Evolutionary conservation across 108 stramenopile species (phyloP), one percentile per base, ranked within the genome.

Genomic region (Cyclostephanos invisitatus): DNA sequence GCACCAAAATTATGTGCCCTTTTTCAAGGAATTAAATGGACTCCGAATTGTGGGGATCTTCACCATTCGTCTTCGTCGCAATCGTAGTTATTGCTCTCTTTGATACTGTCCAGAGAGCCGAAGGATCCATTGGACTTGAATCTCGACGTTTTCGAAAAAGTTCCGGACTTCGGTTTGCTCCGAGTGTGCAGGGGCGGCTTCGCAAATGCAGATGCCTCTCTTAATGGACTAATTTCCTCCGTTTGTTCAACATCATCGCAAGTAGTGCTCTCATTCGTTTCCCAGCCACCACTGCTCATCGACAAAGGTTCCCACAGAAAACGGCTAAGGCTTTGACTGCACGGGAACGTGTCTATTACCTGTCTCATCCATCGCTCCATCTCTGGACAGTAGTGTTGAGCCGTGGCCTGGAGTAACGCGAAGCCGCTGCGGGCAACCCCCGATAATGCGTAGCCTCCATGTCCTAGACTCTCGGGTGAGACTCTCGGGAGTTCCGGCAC

Each of bases 291-390:
- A 50, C 37, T 71, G 48, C 80, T 74, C 7, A 68, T 70, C 12
- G 64, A 73, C 57, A 82, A 56, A 11, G 89, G 87, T 72, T 92
- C 91, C 86, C 87, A 89, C 9, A 92, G 73, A 67, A 92, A 92
- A 56, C 83, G 77, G 32, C 72, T 80, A 42, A 92, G 63, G 50
- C 73, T 83, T 38, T 82, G 88, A 67, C 87, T 89, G 54, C 73
- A 84, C 3, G 89, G 89, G 24, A 92, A 84, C 15, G 85, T 53
- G 20, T 71, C 86, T 62, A 85, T 75, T 2, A 92, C 85, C 38
- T 73, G 85, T 14, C 73, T 64, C 21, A 92, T 69, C 91, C 91
- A 92, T 21, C 72, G 17, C 46, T 92, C 91, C 78, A 92, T 79
- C 17, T 80, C 75, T 2, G 91, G 91, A 59, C 85, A 87, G 56